These are phyloP conservation scores for Fusarium odoratissimum DNA, from an alignment of 2,329 filamentous ascomycete genomes.

Conservation along the genomic window DNA sequence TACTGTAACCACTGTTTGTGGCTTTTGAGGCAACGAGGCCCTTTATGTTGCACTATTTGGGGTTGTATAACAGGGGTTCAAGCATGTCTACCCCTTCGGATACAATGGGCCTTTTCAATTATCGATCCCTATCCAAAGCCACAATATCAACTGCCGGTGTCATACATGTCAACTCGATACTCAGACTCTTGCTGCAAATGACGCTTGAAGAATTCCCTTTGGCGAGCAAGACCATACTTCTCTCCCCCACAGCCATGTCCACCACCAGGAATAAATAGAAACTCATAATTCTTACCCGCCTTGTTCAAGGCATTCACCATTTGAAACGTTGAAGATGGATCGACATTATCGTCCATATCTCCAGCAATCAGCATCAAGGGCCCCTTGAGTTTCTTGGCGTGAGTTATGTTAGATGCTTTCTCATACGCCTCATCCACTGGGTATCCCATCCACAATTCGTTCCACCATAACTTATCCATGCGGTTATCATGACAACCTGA, in stretches of 20 bases:
- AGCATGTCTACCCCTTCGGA: not conserved
- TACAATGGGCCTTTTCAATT: not conserved
- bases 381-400: conserved; percentile 45
- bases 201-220: conserved; percentile 31
- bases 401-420: conserved; percentile 44
- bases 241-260: conserved; percentile 32
- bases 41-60: conserved; percentile 23
- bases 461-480: conserved; percentile 49
- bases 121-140: not conserved
- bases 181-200: conserved; percentile 15
- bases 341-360: conserved; percentile 46
- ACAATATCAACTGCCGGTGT: not conserved
- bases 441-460: conserved; percentile 50
- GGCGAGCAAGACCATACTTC: conserved; percentile 34
- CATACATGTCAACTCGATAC: conserved; percentile 10
- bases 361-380: conserved; percentile 47
- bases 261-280: conserved; percentile 44
- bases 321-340: conserved; percentile 47
- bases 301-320: conserved; percentile 43
- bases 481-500: conserved; percentile 49
- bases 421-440: conserved; percentile 47
- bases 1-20: not conserved
- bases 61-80: conserved; percentile 14
- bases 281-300: conserved; percentile 46
- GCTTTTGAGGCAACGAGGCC: conserved; percentile 13